Evolutionary conservation across 805 yeast species (phyloP).

Genomic region (Lachancea waltii): DNA sequence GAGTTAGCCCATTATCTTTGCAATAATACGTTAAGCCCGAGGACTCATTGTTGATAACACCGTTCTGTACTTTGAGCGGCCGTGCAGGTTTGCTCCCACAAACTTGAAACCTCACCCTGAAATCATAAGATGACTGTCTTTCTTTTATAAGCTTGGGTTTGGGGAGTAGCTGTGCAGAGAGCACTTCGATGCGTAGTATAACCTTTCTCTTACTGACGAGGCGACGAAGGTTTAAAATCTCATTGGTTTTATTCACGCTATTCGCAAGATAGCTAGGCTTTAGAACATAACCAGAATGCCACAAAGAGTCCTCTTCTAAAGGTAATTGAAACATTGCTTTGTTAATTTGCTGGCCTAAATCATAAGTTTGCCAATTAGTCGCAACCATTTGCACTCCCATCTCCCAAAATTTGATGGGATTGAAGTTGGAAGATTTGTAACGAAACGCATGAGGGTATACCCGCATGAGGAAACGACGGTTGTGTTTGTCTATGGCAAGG

Average conservation of each 20-base stretch:
- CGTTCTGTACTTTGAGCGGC: slow-evolving; percentile 23
- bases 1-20: slow-evolving; percentile 76
- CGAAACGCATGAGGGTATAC: slow-evolving; percentile 81
- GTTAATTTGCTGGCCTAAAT: slow-evolving; percentile 81
- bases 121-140: slow-evolving; percentile 17
- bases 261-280: slow-evolving; percentile 54
- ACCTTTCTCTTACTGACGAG: slow-evolving; percentile 12
- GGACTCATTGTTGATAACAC: slow-evolving; percentile 12
- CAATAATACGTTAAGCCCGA: slow-evolving; percentile 32
- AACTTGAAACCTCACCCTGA: slow-evolving; percentile 23
- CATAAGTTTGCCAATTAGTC: slow-evolving; percentile 92
- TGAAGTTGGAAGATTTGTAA: slow-evolving; percentile 71
- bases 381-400: slow-evolving; percentile 93
- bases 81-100: slow-evolving; percentile 11
- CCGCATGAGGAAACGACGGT: slow-evolving; percentile 66
- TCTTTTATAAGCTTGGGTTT: slow-evolving; percentile 42
- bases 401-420: slow-evolving; percentile 75
- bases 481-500: slow-evolving; percentile 65
- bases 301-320: slow-evolving; percentile 30
- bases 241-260: slow-evolving; percentile 20
- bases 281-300: slow-evolving; percentile 61
- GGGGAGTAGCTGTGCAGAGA: slow-evolving; percentile 85
- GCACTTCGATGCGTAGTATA: slow-evolving; percentile 38
- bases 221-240: slow-evolving; percentile 21
- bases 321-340: slow-evolving; percentile 69